Evolutionary conservation across 73 alveolate species (phyloP).

Genomic region (Durusdinium trenchii): DNA sequence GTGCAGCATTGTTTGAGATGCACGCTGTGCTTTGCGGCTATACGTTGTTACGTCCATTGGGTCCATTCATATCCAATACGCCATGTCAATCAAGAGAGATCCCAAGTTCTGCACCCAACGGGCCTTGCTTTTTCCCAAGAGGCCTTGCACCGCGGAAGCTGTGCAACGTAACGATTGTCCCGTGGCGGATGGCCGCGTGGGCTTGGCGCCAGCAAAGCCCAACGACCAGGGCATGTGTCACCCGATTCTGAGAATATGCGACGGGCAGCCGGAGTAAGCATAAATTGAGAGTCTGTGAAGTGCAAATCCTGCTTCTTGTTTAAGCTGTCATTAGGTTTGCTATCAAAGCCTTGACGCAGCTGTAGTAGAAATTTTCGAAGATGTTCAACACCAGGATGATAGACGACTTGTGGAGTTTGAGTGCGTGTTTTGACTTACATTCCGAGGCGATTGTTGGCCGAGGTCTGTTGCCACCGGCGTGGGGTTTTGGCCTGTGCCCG

Average conservation of each 20-base stretch:
- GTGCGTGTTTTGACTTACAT: no score
- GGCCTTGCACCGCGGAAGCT: conserved; percentile 66
- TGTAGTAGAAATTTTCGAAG: no score
- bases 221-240: conserved; percentile 71
- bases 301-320: no score
- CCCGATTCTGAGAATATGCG: no score
- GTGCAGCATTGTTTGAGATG: neutral
- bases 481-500: conserved; percentile 76
- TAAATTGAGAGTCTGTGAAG: no score
- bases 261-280: no score
- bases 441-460: conserved; percentile 78
- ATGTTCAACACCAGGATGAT: no score
- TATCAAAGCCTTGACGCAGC: no score
- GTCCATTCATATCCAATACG: neutral
- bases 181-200: conserved; percentile 15
- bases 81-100: neutral
- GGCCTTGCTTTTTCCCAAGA: no score
- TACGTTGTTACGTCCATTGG: neutral
- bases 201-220: neutral
- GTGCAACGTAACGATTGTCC: conserved; percentile 53
- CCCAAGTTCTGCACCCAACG: neutral
- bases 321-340: no score
- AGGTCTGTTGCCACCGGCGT: conserved; percentile 65
- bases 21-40: neutral
- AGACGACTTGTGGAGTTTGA: no score